phyloP scores from a whole-genome alignment of 495 filamentous ascomycete genomes.

The Jackrogersella minutella region DNA sequence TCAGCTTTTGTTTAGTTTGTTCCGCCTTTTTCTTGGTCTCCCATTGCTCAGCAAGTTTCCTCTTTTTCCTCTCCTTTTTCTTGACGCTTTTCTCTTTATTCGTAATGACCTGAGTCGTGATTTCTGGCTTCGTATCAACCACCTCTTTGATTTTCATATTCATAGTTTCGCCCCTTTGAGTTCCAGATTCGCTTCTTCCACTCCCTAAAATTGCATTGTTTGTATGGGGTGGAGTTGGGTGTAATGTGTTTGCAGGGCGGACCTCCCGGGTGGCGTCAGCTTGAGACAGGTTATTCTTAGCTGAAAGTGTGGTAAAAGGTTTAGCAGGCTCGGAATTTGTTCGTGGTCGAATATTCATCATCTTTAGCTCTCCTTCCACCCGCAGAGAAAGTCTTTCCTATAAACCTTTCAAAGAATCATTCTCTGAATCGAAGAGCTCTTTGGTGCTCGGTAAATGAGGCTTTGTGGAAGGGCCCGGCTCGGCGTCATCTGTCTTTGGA shows the following conservation, averaged over 20 bases:
- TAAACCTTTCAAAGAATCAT: background rate
- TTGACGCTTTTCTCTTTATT: background rate
- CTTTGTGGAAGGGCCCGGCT: background rate
- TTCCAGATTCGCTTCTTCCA: background rate
- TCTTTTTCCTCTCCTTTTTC: conserved; percentile 13
- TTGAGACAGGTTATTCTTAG: background rate
- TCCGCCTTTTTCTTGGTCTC: conserved; percentile 14
- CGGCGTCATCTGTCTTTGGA: background rate
- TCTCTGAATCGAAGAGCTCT: background rate
- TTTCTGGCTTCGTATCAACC: background rate
- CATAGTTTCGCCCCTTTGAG: too few species aligned
- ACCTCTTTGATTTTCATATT: background rate
- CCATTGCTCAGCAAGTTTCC: background rate
- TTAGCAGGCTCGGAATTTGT: background rate
- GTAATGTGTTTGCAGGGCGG: background rate
- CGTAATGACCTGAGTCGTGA: background rate
- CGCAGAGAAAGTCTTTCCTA: background rate
- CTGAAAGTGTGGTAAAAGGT: background rate
- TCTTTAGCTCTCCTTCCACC: background rate
- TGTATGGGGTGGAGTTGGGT: background rate
- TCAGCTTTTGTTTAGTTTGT: conserved; percentile 4
- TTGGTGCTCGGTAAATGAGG: background rate
- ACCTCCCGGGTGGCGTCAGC: background rate
- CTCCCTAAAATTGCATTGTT: too few species aligned
- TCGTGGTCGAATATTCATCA: background rate